A percentile compares a stretch with the other conserved stretches of the same genome.
These are phyloP conservation scores for Monosporascus sp. DNA, from an alignment of 2,329 filamentous ascomycete species.

Conservation along the genomic window DNA sequence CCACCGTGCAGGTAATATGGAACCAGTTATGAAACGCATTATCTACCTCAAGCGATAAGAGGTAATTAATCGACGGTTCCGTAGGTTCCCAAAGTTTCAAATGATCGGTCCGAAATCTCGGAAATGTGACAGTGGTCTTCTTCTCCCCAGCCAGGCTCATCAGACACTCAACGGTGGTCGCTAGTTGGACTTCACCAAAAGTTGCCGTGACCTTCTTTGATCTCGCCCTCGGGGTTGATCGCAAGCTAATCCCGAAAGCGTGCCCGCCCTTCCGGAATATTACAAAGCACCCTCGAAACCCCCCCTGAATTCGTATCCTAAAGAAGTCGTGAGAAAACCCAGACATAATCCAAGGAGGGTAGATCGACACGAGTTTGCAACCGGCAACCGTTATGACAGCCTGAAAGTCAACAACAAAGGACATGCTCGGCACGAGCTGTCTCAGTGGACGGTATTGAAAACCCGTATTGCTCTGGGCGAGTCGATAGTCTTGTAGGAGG, in stretches of 20 bases:
- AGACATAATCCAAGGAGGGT: not conserved
- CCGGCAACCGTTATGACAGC: not conserved
- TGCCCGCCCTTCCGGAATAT: not conserved
- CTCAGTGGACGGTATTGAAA: not conserved
- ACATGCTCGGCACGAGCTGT: not conserved
- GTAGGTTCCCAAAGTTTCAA: not conserved
- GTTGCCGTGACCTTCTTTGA: not conserved
- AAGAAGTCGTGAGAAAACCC: not conserved
- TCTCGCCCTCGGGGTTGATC: not conserved
- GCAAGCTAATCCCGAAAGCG: not conserved
- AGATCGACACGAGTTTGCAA: not conserved
- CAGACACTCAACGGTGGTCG: not conserved
- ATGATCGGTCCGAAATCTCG: not conserved
- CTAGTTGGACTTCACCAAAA: not conserved
- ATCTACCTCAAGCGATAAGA: not conserved
- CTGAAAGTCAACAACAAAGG: not conserved
- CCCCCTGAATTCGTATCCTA: not conserved
- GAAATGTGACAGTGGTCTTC: not conserved
- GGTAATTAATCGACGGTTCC: not conserved
- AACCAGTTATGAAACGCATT: not conserved
- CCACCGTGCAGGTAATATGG: not conserved
- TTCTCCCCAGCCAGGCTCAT: not conserved
- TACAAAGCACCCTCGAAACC: not conserved
- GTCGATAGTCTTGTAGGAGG: not conserved
- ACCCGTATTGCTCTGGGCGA: not conserved